phyloP scores from a whole-genome alignment of 1,139 yeast genomes.

The Saccharomyces hybrid region DNA sequence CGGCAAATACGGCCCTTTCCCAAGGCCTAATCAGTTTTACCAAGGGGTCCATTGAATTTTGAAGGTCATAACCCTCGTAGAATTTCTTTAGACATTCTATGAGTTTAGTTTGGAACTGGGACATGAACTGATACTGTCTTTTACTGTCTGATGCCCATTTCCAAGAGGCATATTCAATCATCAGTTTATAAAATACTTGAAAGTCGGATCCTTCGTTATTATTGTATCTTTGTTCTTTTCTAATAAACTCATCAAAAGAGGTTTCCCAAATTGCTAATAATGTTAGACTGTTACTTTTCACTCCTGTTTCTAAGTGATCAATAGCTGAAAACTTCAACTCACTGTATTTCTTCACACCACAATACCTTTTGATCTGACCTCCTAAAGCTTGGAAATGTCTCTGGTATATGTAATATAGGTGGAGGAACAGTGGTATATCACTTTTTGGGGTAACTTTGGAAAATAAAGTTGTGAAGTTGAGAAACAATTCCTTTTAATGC shows the following conservation, averaged over 20 bases:
- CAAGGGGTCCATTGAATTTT: not conserved
- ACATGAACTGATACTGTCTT: not conserved
- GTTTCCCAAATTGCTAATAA: not conserved
- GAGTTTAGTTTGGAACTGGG: not conserved
- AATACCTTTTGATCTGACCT: not conserved
- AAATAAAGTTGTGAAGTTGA: not conserved
- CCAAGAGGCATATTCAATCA: not conserved
- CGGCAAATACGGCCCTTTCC: not conserved
- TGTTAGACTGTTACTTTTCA: not conserved
- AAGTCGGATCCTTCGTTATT: not conserved
- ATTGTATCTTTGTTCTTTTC: not conserved
- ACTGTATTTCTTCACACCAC: not conserved
- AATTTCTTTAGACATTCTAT: not conserved
- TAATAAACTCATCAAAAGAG: not conserved
- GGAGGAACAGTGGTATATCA: not conserved
- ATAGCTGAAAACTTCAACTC: not conserved
- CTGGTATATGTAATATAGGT: not conserved
- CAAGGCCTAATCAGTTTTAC: not conserved
- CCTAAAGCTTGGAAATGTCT: not conserved
- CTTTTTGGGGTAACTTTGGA: not conserved
- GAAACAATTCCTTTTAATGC: not conserved
- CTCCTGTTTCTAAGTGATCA: not conserved
- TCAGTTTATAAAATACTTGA: not conserved
- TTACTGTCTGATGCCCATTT: not conserved
- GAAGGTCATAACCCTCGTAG: not conserved